Percentiles rank a stretch among this genome's conserved stretches.
Evolutionary conservation across 139 green algal genomes (phyloP).

Genomic region (Tetraselmis striata): DNA sequence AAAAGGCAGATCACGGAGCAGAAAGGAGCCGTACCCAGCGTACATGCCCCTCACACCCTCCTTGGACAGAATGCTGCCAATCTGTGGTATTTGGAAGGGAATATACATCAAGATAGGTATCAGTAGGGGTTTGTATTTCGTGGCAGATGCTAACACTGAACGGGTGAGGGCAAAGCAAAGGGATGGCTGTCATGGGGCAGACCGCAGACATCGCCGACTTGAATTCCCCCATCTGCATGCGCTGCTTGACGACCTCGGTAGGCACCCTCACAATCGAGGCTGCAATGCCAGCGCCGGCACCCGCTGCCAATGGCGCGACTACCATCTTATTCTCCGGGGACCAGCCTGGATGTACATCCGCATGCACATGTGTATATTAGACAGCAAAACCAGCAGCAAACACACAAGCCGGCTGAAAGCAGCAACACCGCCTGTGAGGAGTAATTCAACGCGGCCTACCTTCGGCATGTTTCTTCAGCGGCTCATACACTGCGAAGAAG

Average conservation of each 20-base stretch:
- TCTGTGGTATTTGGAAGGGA: too few species aligned
- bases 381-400: too few species aligned
- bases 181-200: too few species aligned
- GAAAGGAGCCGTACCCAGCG: conserved; percentile 95
- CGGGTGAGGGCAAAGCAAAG: too few species aligned
- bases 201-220: conserved; percentile 33
- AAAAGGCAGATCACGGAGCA: conserved; percentile 95
- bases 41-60: conserved; percentile 82
- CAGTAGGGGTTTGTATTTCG: too few species aligned
- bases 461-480: conserved; percentile 50
- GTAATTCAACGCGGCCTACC: neutral
- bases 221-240: conserved; percentile 86
- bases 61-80: conserved; percentile 61
- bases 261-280: conserved; percentile 87
- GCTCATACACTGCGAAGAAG: conserved; percentile 94
- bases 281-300: conserved; percentile 64
- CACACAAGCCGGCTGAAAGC: too few species aligned
- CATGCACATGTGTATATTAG: neutral
- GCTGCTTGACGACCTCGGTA: conserved; percentile 96
- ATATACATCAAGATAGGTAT: too few species aligned
- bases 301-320: conserved; percentile 42
- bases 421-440: too few species aligned
- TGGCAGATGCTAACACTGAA: neutral
- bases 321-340: neutral
- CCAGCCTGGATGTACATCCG: neutral